Evolutionary conservation across 2,329 filamentous ascomycete species (phyloP).

Genomic region (Aspergillus fumigatiaffinis): DNA sequence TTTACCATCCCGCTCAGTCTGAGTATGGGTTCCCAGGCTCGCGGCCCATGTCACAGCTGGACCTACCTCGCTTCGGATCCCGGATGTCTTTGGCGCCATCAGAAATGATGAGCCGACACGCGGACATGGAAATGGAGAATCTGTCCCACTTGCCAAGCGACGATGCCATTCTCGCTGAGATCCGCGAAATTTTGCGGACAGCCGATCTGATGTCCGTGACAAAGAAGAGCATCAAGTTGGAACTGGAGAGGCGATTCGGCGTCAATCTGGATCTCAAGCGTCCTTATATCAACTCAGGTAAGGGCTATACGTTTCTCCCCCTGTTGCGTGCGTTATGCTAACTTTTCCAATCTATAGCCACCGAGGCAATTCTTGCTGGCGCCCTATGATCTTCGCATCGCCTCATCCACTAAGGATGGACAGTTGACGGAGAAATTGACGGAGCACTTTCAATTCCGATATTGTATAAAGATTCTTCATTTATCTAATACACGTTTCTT

Average conservation of each 20-base stretch:
- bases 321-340: not conserved
- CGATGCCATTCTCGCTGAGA: slow-evolving; percentile 86
- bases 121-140: slow-evolving; percentile 71
- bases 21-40: slow-evolving; percentile 69
- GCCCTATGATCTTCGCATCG: slow-evolving; percentile 52
- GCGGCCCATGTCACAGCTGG: slow-evolving; percentile 57
- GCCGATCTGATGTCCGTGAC: slow-evolving; percentile 97
- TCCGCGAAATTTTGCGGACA: slow-evolving; percentile 84
- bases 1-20: slow-evolving; percentile 57
- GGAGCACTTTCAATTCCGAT: not conserved
- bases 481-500: not conserved
- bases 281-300: slow-evolving; percentile 90
- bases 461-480: not conserved
- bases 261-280: slow-evolving; percentile 81
- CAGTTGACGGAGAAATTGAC: not conserved
- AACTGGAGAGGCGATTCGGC: slow-evolving; percentile 86
- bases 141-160: slow-evolving; percentile 76
- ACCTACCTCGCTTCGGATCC: slow-evolving; percentile 55
- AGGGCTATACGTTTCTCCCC: slow-evolving; percentile 36
- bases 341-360: slow-evolving; percentile 50
- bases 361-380: slow-evolving; percentile 73
- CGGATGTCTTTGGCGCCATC: slow-evolving; percentile 78
- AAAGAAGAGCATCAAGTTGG: slow-evolving; percentile 95
- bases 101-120: slow-evolving; percentile 62
- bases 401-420: not conserved